Evolutionary conservation across 2,329 filamentous ascomycete genomes (phyloP).

Genomic region (Magnaporthiopsis poae): DNA sequence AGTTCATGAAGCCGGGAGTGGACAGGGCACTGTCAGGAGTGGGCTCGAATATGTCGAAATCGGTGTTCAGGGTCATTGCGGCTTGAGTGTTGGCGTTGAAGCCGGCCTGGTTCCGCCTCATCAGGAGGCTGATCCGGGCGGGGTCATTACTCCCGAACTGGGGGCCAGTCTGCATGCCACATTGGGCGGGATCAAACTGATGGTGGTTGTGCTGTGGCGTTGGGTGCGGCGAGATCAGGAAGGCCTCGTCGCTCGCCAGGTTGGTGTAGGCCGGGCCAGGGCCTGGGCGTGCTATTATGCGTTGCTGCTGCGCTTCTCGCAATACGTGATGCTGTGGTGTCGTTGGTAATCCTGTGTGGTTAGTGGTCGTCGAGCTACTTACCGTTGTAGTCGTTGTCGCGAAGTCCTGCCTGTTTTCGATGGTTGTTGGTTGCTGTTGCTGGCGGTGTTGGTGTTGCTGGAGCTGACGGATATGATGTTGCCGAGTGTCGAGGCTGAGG

Average conservation of each 20-base stretch:
- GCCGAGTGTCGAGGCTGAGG: slow-evolving; percentile 69
- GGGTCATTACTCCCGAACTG: slow-evolving; percentile 37
- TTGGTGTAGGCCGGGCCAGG: slow-evolving; percentile 26
- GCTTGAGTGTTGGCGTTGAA: slow-evolving; percentile 14
- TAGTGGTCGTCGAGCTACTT: slow-evolving; percentile 37
- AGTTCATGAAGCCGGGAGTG: slow-evolving; percentile 40
- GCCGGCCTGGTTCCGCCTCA: slow-evolving; percentile 36
- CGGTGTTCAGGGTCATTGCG: slow-evolving; percentile 28
- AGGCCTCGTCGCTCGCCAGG: slow-evolving; percentile 38
- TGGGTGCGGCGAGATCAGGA: slow-evolving; percentile 45
- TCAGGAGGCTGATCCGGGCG: slow-evolving; percentile 31
- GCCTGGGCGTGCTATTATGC: slow-evolving; percentile 65
- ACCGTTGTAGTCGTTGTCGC: slow-evolving; percentile 43
- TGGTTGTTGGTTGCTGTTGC: slow-evolving; percentile 23
- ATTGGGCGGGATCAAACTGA: neutral
- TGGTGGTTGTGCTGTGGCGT: slow-evolving; percentile 35
- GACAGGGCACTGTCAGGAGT: slow-evolving; percentile 35
- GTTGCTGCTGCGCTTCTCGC: slow-evolving; percentile 85
- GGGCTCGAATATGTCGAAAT: slow-evolving; percentile 45
- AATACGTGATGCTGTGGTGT: slow-evolving; percentile 63
- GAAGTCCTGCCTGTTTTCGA: slow-evolving; percentile 36
- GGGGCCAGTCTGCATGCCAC: slow-evolving; percentile 14
- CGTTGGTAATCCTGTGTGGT: slow-evolving; percentile 41
- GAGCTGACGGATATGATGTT: slow-evolving; percentile 38
- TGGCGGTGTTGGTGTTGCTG: slow-evolving; percentile 20